Base-by-base conservation (phyloP, 1,284 basidiomycete species). In the Somion occarium region DNA sequence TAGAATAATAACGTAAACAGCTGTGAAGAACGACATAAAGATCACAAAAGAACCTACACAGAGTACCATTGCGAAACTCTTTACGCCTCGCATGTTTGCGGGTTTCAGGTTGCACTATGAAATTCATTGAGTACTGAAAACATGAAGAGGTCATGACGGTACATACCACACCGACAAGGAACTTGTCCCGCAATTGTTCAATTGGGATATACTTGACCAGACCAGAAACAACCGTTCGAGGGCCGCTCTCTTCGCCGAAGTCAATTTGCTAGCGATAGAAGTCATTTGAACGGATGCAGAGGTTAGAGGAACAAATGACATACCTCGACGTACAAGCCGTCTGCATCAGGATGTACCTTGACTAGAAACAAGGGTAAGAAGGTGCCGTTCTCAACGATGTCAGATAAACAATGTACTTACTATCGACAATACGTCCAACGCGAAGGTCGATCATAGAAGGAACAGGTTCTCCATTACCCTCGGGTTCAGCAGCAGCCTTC, bases 41-140 rank as follows among this genome's bases (percentile, higher is more conserved):
- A 41, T 9, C 39, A 15, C 24, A 30, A 44, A 15, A 48, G 12
- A 2, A 2, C 86, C 45, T 69, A 92, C 92, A 61, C 87, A 91
- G 57, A 98, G 84, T 27, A 98, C 88, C 95, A 98, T 98, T 24
- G 92, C 95, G 62, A 89, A 94, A 56, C 92, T 95, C 73, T 96
- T 97, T 58, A 98, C 83, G 3, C 95, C 95, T 52, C 95, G 84
- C 94, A 98, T 97, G 59, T 78, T 88, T 15, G 90, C 95, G 3
- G 94, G 95, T 70, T 98, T 98, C 54, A 98, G 72, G 69, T 98
- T 98, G 71, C 93, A 93, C 86, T 90, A 53, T 3, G 2, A 49
- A 44, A 22, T 4, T 38, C 12, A 51, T 39, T 41, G 5, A 5
- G 18, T 22, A 37, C 5, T 19, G 20, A 23, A 23, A 25, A 9